Base-by-base conservation (phyloP, 2,329 filamentous ascomycete species). In the Pseudomassariella vexata region DNA sequence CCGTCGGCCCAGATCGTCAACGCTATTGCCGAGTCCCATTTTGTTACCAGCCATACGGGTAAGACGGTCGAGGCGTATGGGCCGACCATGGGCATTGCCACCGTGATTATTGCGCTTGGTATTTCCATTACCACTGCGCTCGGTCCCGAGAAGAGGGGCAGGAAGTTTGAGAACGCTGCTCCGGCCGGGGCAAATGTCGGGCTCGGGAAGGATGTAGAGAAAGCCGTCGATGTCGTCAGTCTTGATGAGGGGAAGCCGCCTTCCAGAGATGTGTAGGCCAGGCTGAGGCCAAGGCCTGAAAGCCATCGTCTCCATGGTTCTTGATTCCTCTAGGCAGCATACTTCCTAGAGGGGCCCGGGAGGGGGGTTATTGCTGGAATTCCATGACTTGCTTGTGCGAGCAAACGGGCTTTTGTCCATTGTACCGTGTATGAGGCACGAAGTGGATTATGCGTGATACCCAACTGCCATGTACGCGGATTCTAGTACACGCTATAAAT, bases 1-100 rank as follows among this genome's bases (percentile, higher is more conserved):
- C 81, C 82, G 0, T 80, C 76, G 0, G 78, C 83, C 0, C 83
- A 88, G 54, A 88, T 89, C 28, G 79, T 88, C 50, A 86, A 87
- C 38, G 81, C 79, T 9, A 69, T 88, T 30, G 69, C 83, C 2
- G 82, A 88, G 48, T 70, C 62, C 26, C 68, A 67, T 20, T 69
- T 68, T 23, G 63, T 87, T 27, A 74, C 56, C 0, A 64, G 68
- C 24, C 50, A 52, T 5, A 61, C 64, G 8, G 82, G 82, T 3
- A 53, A 76, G 35, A 54, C 51, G 4, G 82, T 77, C 2, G 73
- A 83, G 30, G 81, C 80, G 0, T 88, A 88, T 44, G 84, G 82
- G 0, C 82, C 79, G 0, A 74, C 74, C 11, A 89, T 87, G 84
- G 83, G 73, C 9, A 64, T 87, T 34, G 82, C 79, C 4, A 88